phyloP scores from a whole-genome alignment of 192 early-diverging fungal species.

The Umbelopsis isabellina region DNA sequence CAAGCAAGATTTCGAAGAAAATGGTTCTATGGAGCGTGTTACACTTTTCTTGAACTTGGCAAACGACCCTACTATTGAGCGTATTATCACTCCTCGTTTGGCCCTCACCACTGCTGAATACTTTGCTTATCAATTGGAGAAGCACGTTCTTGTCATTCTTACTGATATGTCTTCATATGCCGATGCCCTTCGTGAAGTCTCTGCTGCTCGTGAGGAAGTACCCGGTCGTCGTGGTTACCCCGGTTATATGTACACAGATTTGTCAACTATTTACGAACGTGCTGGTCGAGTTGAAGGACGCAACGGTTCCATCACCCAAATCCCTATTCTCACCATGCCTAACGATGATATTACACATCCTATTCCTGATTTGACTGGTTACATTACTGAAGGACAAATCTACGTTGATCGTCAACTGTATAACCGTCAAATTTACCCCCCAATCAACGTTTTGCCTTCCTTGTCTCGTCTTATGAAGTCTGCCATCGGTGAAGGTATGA shows the following conservation, averaged over 20 bases:
- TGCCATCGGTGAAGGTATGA: slow-evolving; percentile 97
- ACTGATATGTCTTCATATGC: slow-evolving; percentile 99
- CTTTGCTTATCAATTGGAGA: slow-evolving; percentile 99
- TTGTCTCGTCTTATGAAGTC: slow-evolving; percentile 99
- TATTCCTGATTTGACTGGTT: slow-evolving; percentile 99
- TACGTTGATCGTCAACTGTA: slow-evolving; percentile 98
- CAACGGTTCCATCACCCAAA: slow-evolving; percentile 98
- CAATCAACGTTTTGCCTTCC: slow-evolving; percentile 98
- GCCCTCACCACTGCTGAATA: slow-evolving; percentile 99
- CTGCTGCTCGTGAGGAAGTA: slow-evolving; percentile 99
- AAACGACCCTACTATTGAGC: slow-evolving; percentile 99
- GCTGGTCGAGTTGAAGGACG: slow-evolving; percentile 96
- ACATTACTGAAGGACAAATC: slow-evolving; percentile 99
- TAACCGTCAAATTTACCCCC: slow-evolving; percentile 99
- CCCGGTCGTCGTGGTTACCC: slow-evolving; percentile 99
- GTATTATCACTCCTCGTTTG: slow-evolving; percentile 98
- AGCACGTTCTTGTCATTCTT: slow-evolving; percentile 98
- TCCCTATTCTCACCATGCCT: slow-evolving; percentile 99
- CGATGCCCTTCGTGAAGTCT: slow-evolving; percentile 98
- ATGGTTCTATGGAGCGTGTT: slow-evolving; percentile 97
- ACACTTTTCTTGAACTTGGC: slow-evolving; percentile 99
- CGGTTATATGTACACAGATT: slow-evolving; percentile 99
- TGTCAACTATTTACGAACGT: slow-evolving; percentile 99
- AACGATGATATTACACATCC: slow-evolving; percentile 99
- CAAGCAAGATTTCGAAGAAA: slow-evolving; percentile 99